phyloP scores from a whole-genome alignment of 2,329 filamentous ascomycete genomes.

The Alternaria dauci region DNA sequence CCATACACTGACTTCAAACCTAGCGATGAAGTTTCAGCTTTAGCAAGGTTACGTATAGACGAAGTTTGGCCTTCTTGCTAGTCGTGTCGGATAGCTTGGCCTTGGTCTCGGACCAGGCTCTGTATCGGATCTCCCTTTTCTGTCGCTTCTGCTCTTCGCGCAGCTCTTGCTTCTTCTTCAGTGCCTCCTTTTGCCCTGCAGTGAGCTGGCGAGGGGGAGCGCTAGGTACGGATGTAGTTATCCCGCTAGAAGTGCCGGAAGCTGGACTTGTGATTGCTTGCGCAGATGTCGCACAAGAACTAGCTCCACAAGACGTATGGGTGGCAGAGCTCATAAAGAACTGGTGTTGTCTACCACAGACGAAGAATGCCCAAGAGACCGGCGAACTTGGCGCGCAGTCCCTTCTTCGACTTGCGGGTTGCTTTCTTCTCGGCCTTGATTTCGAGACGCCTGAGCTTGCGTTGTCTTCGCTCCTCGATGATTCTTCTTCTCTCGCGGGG shows the following conservation, averaged over 20 bases:
- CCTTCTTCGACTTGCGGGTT: background rate
- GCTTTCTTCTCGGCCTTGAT: background rate
- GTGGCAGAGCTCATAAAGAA: background rate
- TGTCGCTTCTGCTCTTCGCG: background rate
- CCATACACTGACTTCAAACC: background rate
- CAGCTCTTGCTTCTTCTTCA: background rate
- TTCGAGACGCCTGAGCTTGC: background rate
- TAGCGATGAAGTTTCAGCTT: conserved; percentile 3
- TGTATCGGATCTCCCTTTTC: background rate
- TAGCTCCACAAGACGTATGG: background rate
- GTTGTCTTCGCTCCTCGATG: conserved; percentile 9
- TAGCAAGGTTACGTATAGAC: conserved; percentile 1
- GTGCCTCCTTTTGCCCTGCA: background rate
- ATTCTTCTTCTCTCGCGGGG: background rate
- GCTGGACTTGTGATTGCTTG: too few relatives aligned
- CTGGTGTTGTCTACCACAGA: background rate
- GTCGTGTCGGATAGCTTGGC: background rate
- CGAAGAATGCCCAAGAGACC: conserved; percentile 1
- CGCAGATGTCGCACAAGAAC: background rate
- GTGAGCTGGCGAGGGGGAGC: background rate
- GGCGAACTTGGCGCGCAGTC: background rate
- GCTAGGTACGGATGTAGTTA: background rate
- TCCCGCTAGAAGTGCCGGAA: too few relatives aligned
- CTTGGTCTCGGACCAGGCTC: background rate
- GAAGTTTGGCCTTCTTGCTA: conserved; percentile 3